Conservation (phyloP, 1,284 basidiomycete species). For the Cryptococcus hybrid region DNA sequence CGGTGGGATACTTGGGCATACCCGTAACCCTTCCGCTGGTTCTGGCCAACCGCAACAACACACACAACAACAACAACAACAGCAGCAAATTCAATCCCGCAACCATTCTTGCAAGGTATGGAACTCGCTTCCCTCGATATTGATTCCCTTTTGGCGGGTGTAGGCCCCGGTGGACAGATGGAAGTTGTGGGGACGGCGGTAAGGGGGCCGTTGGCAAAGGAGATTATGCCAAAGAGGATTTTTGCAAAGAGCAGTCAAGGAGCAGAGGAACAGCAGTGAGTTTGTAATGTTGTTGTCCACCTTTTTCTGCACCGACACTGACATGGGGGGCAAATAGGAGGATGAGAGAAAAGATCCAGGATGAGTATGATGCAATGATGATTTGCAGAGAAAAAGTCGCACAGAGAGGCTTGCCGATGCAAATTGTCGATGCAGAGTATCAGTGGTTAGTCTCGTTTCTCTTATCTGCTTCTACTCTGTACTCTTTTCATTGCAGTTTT, state of each 20-base stretch:
- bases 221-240: conserved; percentile 95
- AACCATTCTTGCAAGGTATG: conserved; percentile 17
- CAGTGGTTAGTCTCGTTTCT: conserved; percentile 68
- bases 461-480: background rate
- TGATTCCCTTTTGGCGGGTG: conserved; percentile 34
- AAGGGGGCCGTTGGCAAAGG: conserved; percentile 58
- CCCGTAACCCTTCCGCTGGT: conserved; percentile 2
- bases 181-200: conserved; percentile 33
- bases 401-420: conserved; percentile 93
- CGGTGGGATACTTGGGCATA: background rate
- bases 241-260: conserved; percentile 80
- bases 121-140: conserved; percentile 40
- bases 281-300: conserved; percentile 12
- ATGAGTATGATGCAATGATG: conserved; percentile 88
- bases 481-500: too few relatives aligned
- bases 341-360: conserved; percentile 74
- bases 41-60: background rate
- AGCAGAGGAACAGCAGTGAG: conserved; percentile 75
- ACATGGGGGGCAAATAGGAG: conserved; percentile 54
- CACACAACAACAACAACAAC: background rate
- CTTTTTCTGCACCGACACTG: background rate
- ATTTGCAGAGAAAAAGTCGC: conserved; percentile 87
- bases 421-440: conserved; percentile 96
- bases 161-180: conserved; percentile 43
- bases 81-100: too few relatives aligned